Evolutionary conservation across 2,329 filamentous ascomycete species (phyloP).

Genomic region (Apiospora phragmitis): DNA sequence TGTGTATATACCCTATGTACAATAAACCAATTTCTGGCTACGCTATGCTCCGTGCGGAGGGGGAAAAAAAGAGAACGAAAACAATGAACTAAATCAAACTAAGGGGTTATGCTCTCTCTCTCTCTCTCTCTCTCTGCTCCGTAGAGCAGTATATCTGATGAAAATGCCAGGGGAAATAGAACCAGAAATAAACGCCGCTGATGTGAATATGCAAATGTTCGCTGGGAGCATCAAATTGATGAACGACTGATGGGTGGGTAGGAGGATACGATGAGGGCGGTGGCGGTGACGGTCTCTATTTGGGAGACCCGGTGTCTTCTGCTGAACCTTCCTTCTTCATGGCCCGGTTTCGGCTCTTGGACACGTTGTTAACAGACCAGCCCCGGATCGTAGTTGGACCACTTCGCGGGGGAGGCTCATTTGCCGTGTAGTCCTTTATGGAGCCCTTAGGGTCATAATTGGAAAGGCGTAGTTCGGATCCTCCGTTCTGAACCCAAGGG

Average conservation of each 20-base stretch:
- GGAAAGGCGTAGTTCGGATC: conserved; percentile 57
- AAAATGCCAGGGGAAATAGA: background rate
- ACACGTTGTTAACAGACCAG: conserved; percentile 51
- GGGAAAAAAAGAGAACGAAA: background rate
- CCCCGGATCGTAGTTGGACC: conserved; percentile 58
- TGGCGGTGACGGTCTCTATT: background rate
- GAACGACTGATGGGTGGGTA: background rate
- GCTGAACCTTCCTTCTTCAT: conserved; percentile 27
- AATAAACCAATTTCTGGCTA: conserved; percentile 6
- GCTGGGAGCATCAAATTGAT: background rate
- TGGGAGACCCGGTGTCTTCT: conserved; percentile 18
- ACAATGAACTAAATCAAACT: background rate
- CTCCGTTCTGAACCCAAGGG: conserved; percentile 45
- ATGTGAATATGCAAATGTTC: background rate
- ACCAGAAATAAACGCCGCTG: background rate
- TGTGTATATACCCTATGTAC: conserved; percentile 9
- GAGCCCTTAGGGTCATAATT: conserved; percentile 55
- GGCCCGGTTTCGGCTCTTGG: conserved; percentile 26
- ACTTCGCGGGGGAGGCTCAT: conserved; percentile 55
- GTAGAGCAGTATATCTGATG: background rate
- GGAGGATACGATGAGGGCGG: background rate
- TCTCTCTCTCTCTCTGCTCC: background rate
- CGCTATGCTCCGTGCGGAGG: conserved; percentile 5
- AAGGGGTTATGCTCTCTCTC: background rate
- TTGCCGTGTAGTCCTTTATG: conserved; percentile 58